These are phyloP conservation scores for Psilocybe azurescens DNA, from an alignment of 768 basidiomycete species.

Conservation along the genomic window DNA sequence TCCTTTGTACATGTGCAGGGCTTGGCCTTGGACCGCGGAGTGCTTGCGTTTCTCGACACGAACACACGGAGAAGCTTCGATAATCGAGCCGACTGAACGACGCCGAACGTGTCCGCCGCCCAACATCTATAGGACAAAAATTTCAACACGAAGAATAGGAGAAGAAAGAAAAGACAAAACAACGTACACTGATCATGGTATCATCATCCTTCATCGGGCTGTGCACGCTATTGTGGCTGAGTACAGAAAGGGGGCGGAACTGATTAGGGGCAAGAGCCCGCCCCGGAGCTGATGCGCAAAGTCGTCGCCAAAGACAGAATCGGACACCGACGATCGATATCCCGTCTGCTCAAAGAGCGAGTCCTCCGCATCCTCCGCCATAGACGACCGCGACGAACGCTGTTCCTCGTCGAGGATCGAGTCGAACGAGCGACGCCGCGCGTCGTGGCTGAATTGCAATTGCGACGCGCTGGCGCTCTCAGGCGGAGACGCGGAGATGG, in stretches of 20 bases:
- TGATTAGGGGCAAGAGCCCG: conserved; percentile 48
- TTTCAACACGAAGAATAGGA: conserved; percentile 9
- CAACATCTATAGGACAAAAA: conserved; percentile 60
- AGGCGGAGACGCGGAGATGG: conserved; percentile 72
- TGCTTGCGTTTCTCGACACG: conserved; percentile 69
- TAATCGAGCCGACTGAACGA: conserved; percentile 65
- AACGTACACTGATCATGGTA: conserved; percentile 78
- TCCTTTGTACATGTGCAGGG: conserved; percentile 30
- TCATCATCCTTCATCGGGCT: conserved; percentile 72
- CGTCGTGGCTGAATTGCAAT: not conserved
- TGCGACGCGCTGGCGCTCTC: conserved; percentile 40
- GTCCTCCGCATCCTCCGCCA: conserved; percentile 48
- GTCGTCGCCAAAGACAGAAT: conserved; percentile 67
- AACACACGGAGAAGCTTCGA: conserved; percentile 74
- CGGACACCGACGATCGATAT: conserved; percentile 52
- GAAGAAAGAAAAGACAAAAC: conserved; percentile 6
- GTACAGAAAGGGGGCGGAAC: conserved; percentile 68
- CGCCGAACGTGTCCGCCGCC: conserved; percentile 79
- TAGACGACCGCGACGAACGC: conserved; percentile 31
- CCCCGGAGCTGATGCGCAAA: conserved; percentile 37
- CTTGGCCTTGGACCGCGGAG: conserved; percentile 42
- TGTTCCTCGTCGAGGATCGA: conserved; percentile 60
- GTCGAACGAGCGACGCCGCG: conserved; percentile 45
- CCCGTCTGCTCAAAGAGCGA: conserved; percentile 71
- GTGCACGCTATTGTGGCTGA: conserved; percentile 33